phyloP scores from a whole-genome alignment of 1,284 basidiomycete genomes.

The Cutaneotrichosporon mucoides region DNA sequence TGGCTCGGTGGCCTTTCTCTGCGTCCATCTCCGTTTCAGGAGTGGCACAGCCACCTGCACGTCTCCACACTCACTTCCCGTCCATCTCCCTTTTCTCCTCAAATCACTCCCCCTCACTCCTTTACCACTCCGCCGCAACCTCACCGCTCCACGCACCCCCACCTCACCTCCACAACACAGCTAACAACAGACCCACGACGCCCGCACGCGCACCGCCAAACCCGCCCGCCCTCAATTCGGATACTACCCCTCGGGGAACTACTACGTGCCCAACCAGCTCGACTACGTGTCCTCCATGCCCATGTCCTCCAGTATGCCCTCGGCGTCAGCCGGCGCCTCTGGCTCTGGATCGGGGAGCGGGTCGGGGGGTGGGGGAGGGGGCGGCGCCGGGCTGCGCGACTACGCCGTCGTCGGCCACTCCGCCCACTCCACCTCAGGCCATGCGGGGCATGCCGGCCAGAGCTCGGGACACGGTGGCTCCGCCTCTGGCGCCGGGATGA shows the following conservation, averaged over 20 bases:
- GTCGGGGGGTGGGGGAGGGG: too few species aligned
- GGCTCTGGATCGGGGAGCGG: too few species aligned
- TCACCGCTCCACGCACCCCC: neutral
- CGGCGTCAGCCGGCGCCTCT: too few species aligned
- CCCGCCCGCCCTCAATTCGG: neutral
- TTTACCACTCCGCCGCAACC: neutral
- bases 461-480: too few species aligned
- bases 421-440: neutral
- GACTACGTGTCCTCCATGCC: neutral
- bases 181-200: constrained; percentile 3
- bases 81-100: neutral
- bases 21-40: too few species aligned
- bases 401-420: neutral
- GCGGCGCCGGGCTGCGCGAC: neutral
- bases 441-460: too few species aligned
- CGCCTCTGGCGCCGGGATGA: too few species aligned
- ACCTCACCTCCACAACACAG: neutral
- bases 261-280: neutral
- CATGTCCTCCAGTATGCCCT: too few species aligned
- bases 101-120: neutral
- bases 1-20: too few species aligned
- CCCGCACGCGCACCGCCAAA: constrained; percentile 1
- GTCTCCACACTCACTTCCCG: neutral
- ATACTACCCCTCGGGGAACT: neutral
- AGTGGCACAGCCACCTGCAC: too few species aligned